phyloP scores from a whole-genome alignment of 345 rosid species.

The Arabidopsis arenosa region DNA sequence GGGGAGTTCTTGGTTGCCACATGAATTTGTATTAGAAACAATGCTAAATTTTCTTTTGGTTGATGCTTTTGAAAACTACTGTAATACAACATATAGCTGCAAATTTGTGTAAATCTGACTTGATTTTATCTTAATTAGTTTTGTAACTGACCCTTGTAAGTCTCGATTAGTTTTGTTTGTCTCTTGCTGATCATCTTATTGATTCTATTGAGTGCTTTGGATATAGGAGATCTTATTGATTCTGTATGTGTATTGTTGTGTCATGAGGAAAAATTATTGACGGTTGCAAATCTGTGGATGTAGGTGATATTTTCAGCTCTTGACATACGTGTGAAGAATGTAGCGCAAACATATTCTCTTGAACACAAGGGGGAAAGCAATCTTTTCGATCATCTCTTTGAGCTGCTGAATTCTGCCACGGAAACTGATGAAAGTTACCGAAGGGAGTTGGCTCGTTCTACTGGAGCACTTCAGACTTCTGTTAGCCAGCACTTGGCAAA shows the following conservation, averaged over 20 bases:
- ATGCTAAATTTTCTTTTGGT: neutral
- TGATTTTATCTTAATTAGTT: neutral
- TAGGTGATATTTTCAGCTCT: conserved; percentile 97
- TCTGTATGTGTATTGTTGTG: conserved; percentile 24
- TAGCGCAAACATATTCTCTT: conserved; percentile 90
- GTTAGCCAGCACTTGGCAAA: conserved; percentile 93
- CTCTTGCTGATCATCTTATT: conserved; percentile 18
- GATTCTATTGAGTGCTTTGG: conserved; percentile 26
- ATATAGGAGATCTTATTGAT: neutral
- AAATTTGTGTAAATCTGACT: conserved; percentile 20
- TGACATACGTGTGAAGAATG: conserved; percentile 95
- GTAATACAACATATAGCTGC: conserved; percentile 18
- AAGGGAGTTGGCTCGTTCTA: conserved; percentile 85
- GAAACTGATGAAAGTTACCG: conserved; percentile 74
- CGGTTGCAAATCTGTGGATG: conserved; percentile 37
- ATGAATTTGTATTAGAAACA: neutral
- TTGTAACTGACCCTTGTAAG: neutral
- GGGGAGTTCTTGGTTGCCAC: neutral
- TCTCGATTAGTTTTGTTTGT: neutral
- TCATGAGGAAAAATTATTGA: conserved; percentile 27
- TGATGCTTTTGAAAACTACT: neutral
- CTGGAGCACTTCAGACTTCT: conserved; percentile 92
- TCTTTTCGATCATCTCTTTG: conserved; percentile 82
- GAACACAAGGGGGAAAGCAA: conserved; percentile 91
- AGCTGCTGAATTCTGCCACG: conserved; percentile 62